Evolutionary conservation across 257 asterid genomes (phyloP), one percentile per base, ranked within the genome.

Genomic region (Nicotiana undulata): DNA sequence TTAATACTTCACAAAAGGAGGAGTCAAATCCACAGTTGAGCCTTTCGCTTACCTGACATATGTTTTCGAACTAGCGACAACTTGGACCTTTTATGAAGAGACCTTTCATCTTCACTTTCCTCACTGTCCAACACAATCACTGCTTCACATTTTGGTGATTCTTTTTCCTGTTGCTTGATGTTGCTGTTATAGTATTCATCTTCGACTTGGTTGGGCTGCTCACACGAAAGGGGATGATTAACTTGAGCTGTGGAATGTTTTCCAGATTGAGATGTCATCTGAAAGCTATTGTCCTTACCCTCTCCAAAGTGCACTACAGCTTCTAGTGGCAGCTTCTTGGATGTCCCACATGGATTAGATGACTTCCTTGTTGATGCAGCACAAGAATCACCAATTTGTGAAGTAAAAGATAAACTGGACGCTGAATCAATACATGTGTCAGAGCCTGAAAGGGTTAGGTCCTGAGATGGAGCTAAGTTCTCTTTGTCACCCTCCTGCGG

Each of bases 41-140:
- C 81, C 86, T 87, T 91, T 63, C 87, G 80, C 88, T 91, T 93
- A 84, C 86, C 84, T n/a, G 83, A 81, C 81, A 89, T 58, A 82
- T 86, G 81, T 87, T 89, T 86, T 76, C 80, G 85, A 16, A 85
- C 84, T 58, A 91, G 87, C n/a, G 87, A 86, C 81, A 91, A 75
- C 86, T 86, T 93, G 67, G 91, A 89, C 87, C 93, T 92, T 58
- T 77, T 85, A 76, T 89, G 72, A 52, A 53, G 80, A 67, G 34
- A 55, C 56, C 63, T 85, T 63, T 89, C 96, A 56, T 87, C 96
- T 53, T 88, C 98, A 78, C 94, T 90, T n/a, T 90, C 97, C 82
- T 93, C 97, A 72, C 97, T 93, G 58, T 92, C 97, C 89, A 92
- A 82, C 82, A 92, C 98, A 60, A 93, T 87, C 82, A 89, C 82